These are phyloP conservation scores for Geosiphon pyriformis DNA, from an alignment of 192 early-diverging fungal genomes.

Conservation along the genomic window DNA sequence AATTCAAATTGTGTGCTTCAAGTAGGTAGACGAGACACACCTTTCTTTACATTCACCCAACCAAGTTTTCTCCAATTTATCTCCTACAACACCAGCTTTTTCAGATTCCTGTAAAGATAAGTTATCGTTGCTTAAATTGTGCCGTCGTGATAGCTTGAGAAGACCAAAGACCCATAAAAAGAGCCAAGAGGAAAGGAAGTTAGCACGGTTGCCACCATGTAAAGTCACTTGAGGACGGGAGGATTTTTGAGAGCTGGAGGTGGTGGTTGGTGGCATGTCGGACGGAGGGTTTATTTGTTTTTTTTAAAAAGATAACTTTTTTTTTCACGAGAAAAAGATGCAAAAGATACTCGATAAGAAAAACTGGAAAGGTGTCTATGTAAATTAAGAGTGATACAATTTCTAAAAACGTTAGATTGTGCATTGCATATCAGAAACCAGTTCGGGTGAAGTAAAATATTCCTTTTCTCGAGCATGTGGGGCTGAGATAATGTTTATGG, in stretches of 20 bases:
- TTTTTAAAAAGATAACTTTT: too few species aligned
- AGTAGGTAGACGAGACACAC: constrained; percentile 6
- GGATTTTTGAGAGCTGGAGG: neutral
- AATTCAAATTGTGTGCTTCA: neutral
- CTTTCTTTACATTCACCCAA: constrained; percentile 35
- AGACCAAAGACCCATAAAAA: constrained; percentile 61
- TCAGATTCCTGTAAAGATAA: constrained; percentile 51
- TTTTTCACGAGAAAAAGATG: too few species aligned
- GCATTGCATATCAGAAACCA: too few species aligned
- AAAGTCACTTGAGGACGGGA: constrained; percentile 18
- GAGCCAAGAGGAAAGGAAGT: constrained; percentile 52
- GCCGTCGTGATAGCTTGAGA: constrained; percentile 31
- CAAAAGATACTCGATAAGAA: too few species aligned
- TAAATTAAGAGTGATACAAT: too few species aligned
- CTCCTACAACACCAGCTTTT: constrained; percentile 47
- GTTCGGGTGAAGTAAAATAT: too few species aligned
- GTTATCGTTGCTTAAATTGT: constrained; percentile 41
- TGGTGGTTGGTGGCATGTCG: neutral
- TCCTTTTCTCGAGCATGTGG: too few species aligned
- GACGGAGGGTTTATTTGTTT: too few species aligned
- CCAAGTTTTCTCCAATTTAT: constrained; percentile 47
- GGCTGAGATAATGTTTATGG: too few species aligned
- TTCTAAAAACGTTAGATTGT: too few species aligned
- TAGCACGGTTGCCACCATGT: constrained; percentile 34
- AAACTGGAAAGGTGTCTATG: too few species aligned